Conservation (phyloP, 352 stramenopile genomes). For the Phytophthora kernoviae region DNA sequence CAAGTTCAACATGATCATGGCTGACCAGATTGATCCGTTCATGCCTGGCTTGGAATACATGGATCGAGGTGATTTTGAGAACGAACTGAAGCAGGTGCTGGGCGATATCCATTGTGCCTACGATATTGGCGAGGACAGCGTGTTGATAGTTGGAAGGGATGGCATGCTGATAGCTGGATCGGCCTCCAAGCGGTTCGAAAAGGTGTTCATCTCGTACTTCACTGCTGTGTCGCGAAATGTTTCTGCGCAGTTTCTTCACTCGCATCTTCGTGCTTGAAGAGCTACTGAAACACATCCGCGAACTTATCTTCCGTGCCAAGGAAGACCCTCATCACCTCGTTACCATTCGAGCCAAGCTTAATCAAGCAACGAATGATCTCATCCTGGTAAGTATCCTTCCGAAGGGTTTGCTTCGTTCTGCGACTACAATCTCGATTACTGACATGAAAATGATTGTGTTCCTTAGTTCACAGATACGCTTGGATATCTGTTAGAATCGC, state of each 20-base stretch:
- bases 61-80: slow-evolving; percentile 96
- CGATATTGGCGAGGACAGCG: slow-evolving; percentile 95
- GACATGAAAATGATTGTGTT: slow-evolving; percentile 8
- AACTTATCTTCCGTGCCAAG: slow-evolving; percentile 88
- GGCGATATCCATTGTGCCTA: slow-evolving; percentile 93
- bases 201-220: slow-evolving; percentile 95
- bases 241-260: slow-evolving; percentile 96
- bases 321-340: slow-evolving; percentile 88
- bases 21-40: slow-evolving; percentile 96
- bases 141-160: slow-evolving; percentile 93
- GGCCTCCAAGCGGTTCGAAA: slow-evolving; percentile 93
- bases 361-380: slow-evolving; percentile 90
- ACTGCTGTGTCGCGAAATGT: slow-evolving; percentile 95
- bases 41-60: slow-evolving; percentile 97
- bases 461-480: slow-evolving; percentile 92
- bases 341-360: slow-evolving; percentile 87
- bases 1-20: slow-evolving; percentile 98
- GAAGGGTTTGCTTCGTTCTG: no score
- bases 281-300: slow-evolving; percentile 92
- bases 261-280: slow-evolving; percentile 95
- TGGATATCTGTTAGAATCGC: slow-evolving; percentile 93
- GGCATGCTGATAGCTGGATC: slow-evolving; percentile 94
- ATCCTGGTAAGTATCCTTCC: slow-evolving; percentile 66
- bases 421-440: no score
- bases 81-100: slow-evolving; percentile 95